A percentile compares a stretch with the other conserved stretches of the same genome.
These are phyloP conservation scores for Mortierella sp. DNA, from an alignment of 371 early-diverging fungal genomes.

Conservation along the genomic window DNA sequence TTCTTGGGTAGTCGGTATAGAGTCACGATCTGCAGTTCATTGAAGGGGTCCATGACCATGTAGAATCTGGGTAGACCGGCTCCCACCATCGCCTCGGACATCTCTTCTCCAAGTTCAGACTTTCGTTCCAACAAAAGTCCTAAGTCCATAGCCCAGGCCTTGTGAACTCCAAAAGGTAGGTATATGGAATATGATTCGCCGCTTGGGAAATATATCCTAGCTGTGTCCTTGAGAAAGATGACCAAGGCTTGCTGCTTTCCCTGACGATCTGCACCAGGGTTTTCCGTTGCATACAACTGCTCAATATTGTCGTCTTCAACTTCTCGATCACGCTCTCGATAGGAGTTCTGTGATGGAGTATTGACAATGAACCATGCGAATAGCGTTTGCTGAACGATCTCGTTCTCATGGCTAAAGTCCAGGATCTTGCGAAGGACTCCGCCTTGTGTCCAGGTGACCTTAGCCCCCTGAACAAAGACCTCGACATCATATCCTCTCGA, in stretches of 20 bases:
- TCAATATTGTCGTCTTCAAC: constrained; percentile 12
- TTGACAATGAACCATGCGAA: constrained; percentile 61
- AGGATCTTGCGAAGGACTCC: constrained; percentile 54
- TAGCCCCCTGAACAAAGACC: constrained; percentile 57
- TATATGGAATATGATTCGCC: constrained; percentile 44
- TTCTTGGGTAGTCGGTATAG: constrained; percentile 18
- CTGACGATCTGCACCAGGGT: constrained; percentile 16
- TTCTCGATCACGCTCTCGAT: constrained; percentile 22
- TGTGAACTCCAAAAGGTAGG: constrained; percentile 49
- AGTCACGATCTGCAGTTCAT: constrained; percentile 26
- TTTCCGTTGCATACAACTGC: constrained; percentile 18
- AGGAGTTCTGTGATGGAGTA: constrained; percentile 14
- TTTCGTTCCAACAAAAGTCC: constrained; percentile 51
- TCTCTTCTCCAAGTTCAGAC: constrained; percentile 17
- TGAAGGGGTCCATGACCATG: constrained; percentile 40
- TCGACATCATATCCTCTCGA: constrained; percentile 54
- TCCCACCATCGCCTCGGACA: constrained; percentile 9
- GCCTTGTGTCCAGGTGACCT: constrained; percentile 62
- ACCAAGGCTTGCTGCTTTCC: constrained; percentile 52
- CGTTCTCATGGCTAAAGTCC: constrained; percentile 54
- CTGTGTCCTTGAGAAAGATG: constrained; percentile 47
- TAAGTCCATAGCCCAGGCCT: constrained; percentile 56
- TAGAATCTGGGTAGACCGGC: constrained; percentile 30
- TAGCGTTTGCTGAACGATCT: constrained; percentile 55
- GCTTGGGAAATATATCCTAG: constrained; percentile 49